Conservation (phyloP, 2,329 filamentous ascomycete genomes). For the Hirsutella thompsonii region DNA sequence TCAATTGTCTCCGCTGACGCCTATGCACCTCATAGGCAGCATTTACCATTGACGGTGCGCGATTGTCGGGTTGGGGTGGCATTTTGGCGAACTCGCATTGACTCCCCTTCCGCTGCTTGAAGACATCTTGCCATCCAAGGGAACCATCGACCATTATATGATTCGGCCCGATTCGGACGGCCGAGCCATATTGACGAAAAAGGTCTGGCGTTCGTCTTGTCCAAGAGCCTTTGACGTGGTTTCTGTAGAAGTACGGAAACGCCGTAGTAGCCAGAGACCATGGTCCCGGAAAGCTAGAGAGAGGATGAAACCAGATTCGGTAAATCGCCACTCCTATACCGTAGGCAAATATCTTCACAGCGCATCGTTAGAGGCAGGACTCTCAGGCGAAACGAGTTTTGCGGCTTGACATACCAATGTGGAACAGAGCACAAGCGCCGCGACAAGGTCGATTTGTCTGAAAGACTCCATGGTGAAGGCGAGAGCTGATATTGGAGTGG, state of each 20-base stretch:
- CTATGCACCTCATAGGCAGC: slow-evolving; percentile 7
- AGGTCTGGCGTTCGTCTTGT: slow-evolving; percentile 8
- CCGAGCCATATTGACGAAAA: slow-evolving; percentile 15
- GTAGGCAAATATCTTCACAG: not conserved
- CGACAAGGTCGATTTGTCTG: no score
- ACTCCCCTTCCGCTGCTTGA: slow-evolving; percentile 9
- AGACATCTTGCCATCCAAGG: slow-evolving; percentile 20
- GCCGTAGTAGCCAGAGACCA: slow-evolving; percentile 9
- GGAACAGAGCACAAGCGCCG: no score
- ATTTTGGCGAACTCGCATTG: slow-evolving; percentile 6
- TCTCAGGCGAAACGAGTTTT: no score
- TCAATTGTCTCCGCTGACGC: slow-evolving; percentile 12
- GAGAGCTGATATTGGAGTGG: no score
- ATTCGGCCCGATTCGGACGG: slow-evolving; percentile 27
- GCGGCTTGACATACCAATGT: no score
- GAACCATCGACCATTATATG: slow-evolving; percentile 21
- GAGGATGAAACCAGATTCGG: slow-evolving; percentile 16
- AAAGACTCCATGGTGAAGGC: no score
- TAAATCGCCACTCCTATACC: slow-evolving; percentile 5
- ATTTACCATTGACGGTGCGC: slow-evolving; percentile 6
- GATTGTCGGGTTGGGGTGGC: not conserved
- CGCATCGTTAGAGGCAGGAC: no score
- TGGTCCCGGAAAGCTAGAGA: slow-evolving; percentile 15
- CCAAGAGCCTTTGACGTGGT: slow-evolving; percentile 6
- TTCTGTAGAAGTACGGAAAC: slow-evolving; percentile 8